A percentile compares a stretch with the other conserved stretches of the same genome.
These are phyloP conservation scores for Saccharomycopsis fermentans DNA, from an alignment of 805 yeast species.

Conservation along the genomic window DNA sequence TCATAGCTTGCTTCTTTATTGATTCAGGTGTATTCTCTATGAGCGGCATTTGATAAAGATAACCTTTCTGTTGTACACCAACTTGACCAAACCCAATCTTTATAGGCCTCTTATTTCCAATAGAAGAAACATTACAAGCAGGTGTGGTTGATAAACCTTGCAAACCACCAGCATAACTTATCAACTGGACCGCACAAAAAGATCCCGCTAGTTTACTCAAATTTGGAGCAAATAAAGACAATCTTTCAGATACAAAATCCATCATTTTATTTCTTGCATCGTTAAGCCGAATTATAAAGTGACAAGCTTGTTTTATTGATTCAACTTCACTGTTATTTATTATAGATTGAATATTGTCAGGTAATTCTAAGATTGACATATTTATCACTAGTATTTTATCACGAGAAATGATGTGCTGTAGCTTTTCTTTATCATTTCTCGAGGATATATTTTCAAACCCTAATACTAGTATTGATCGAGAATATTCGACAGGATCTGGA, in stretches of 20 bases:
- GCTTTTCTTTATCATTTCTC: constrained; percentile 13
- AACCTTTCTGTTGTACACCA: constrained; percentile 57
- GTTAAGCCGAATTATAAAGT: constrained; percentile 36
- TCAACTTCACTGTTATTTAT: constrained; percentile 28
- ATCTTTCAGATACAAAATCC: constrained; percentile 43
- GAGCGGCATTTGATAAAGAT: constrained; percentile 39
- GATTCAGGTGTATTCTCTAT: constrained; percentile 54
- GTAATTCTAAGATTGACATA: constrained; percentile 55
- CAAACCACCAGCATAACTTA: constrained; percentile 62
- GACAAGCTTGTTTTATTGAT: constrained; percentile 36
- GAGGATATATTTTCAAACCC: constrained; percentile 33
- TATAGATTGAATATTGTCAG: constrained; percentile 22
- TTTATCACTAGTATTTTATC: constrained; percentile 65
- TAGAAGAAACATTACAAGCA: constrained; percentile 71
- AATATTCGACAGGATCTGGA: constrained; percentile 52
- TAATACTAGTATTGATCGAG: constrained; percentile 39
- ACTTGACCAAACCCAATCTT: constrained; percentile 32
- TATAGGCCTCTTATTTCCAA: constrained; percentile 46
- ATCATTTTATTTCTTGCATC: constrained; percentile 36
- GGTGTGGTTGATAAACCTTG: constrained; percentile 58
- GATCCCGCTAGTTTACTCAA: constrained; percentile 64
- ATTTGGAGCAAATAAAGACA: constrained; percentile 68
- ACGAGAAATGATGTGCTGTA: constrained; percentile 35
- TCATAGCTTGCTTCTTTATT: constrained; percentile 54
- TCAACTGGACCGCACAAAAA: constrained; percentile 58